Percentiles rank a stretch among this genome's conserved stretches.
These are phyloP conservation scores for Sporothrix brunneoviolacea DNA, from an alignment of 2,329 filamentous ascomycete genomes.

Conservation along the genomic window DNA sequence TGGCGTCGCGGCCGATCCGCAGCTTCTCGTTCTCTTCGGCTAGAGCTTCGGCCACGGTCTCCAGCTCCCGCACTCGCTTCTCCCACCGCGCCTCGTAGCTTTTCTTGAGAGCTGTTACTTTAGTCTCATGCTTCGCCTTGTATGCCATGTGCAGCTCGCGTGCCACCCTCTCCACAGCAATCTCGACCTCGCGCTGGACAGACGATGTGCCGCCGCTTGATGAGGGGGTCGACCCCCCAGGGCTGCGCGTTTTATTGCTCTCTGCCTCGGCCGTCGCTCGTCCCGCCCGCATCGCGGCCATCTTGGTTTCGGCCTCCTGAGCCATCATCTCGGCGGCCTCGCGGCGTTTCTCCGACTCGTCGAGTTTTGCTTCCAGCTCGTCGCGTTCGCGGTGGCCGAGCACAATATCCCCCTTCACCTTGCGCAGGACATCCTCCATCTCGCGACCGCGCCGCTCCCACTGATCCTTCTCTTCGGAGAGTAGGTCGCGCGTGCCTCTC, in stretches of 20 bases:
- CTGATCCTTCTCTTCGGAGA: slow-evolving; percentile 67
- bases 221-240: slow-evolving; percentile 35
- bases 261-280: slow-evolving; percentile 32
- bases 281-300: slow-evolving; percentile 64
- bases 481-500: slow-evolving; percentile 59
- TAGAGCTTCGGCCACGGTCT: slow-evolving; percentile 62
- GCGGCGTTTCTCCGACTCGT: slow-evolving; percentile 68
- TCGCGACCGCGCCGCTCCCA: slow-evolving; percentile 83
- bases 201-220: slow-evolving; percentile 18
- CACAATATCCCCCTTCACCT: slow-evolving; percentile 75
- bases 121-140: slow-evolving; percentile 95
- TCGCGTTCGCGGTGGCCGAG: slow-evolving; percentile 74
- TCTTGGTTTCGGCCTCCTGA: slow-evolving; percentile 68
- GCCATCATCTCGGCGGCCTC: slow-evolving; percentile 70
- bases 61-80: slow-evolving; percentile 76
- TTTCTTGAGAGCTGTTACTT: slow-evolving; percentile 83
- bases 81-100: slow-evolving; percentile 83
- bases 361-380: slow-evolving; percentile 65
- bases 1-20: slow-evolving; percentile 57
- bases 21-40: slow-evolving; percentile 69
- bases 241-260: slow-evolving; percentile 2
- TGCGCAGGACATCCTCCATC: slow-evolving; percentile 73
- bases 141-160: slow-evolving; percentile 87
- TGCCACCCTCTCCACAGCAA: slow-evolving; percentile 85
- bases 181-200: slow-evolving; percentile 61